Conservation (phyloP, 805 yeast genomes). For the Huiozyma naganishii region DNA sequence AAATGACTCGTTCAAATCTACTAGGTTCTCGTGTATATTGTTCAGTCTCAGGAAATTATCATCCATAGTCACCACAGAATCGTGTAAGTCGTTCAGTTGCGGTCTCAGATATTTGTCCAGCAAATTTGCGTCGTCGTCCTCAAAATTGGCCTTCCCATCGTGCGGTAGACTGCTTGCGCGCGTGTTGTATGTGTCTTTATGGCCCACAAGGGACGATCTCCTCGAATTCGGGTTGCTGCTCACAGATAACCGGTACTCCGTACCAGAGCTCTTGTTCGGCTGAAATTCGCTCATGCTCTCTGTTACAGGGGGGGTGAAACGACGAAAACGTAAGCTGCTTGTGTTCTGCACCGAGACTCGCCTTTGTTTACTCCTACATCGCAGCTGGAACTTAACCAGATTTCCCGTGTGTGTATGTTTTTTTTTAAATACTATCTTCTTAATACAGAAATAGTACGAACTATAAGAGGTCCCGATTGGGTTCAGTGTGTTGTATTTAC, state of each 20-base stretch:
- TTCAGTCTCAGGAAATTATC: constrained; percentile 47
- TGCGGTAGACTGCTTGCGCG: constrained; percentile 1
- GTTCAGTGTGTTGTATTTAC: too few relatives aligned
- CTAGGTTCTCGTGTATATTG: constrained; percentile 49
- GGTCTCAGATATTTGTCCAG: constrained; percentile 31
- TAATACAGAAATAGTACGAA: too few relatives aligned
- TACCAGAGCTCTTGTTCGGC: constrained; percentile 4
- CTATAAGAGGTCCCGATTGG: too few relatives aligned
- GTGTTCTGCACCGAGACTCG: too few relatives aligned
- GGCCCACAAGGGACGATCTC: constrained; percentile 20
- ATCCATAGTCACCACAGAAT: constrained; percentile 45
- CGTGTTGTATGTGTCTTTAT: background rate
- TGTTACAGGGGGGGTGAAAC: too few relatives aligned
- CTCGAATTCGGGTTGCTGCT: constrained; percentile 28
- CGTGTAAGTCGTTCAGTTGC: constrained; percentile 35
- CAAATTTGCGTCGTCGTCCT: constrained; percentile 5
- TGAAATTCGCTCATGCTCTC: background rate
- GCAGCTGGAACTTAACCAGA: too few relatives aligned
- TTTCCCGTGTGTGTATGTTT: background rate
- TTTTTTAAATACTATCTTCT: background rate
- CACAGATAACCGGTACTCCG: constrained; percentile 33
- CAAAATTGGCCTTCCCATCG: background rate
- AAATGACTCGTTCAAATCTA: constrained; percentile 65
- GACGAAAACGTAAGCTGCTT: too few relatives aligned
- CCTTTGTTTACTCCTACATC: background rate